These are phyloP conservation scores for Globisporangium parvum DNA, from an alignment of 352 stramenopile species.

Conservation along the genomic window DNA sequence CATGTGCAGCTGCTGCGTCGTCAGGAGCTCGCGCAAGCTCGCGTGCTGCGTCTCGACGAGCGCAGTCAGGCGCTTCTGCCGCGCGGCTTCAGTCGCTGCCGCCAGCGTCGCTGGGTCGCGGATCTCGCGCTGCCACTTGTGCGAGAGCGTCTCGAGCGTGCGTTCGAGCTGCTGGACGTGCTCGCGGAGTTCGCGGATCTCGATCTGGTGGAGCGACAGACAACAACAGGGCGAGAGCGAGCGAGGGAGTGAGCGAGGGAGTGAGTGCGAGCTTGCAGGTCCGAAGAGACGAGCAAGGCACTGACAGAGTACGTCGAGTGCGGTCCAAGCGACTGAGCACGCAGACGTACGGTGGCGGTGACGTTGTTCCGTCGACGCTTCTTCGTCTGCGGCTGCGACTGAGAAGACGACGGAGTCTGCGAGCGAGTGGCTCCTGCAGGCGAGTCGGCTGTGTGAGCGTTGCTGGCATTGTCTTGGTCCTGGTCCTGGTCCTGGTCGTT, in stretches of 20 bases:
- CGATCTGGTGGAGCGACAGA: not conserved
- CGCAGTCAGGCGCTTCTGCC: constrained; percentile 6
- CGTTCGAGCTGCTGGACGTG: constrained; percentile 2
- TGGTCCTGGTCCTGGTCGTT: not conserved
- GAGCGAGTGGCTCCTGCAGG: not conserved
- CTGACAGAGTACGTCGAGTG: not conserved
- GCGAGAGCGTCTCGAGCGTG: not conserved
- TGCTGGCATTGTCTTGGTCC: no score
- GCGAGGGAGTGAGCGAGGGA: not conserved
- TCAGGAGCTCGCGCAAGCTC: constrained; percentile 2
- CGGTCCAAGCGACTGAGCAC: not conserved
- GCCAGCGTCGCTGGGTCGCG: not conserved
- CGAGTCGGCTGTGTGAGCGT: not conserved
- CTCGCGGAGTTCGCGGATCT: constrained; percentile 4
- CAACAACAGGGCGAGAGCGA: not conserved
- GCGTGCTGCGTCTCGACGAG: constrained; percentile 7
- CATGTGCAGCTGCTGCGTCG: constrained; percentile 10
- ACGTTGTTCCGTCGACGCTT: constrained; percentile 8
- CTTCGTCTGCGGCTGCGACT: constrained; percentile 3
- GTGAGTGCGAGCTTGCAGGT: no score
- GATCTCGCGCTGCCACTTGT: constrained; percentile 2
- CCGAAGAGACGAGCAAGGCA: not conserved
- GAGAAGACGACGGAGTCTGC: not conserved
- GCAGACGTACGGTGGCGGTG: constrained; percentile 1
- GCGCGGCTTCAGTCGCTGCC: constrained; percentile 1